Conservation (phyloP, 805 yeast genomes). For the Maudiozyma barnettii region DNA sequence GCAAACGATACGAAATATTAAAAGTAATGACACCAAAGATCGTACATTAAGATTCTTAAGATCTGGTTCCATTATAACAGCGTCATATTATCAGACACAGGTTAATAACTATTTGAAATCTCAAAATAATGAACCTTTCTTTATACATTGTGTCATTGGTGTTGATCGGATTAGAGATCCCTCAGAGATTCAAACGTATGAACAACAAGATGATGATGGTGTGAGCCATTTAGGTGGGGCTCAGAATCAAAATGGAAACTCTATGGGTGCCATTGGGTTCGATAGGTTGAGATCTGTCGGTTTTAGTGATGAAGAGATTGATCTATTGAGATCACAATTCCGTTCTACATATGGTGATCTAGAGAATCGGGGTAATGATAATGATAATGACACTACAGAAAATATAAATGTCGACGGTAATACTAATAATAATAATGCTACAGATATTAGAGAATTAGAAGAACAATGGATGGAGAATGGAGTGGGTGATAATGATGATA, state of each 20-base stretch:
- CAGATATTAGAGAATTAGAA: slow-evolving; percentile 57
- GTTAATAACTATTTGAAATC: not conserved
- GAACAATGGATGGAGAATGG: slow-evolving; percentile 85
- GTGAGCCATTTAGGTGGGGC: not conserved
- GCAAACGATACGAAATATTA: slow-evolving; percentile 19
- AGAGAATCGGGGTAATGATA: slow-evolving; percentile 8
- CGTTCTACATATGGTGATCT: slow-evolving; percentile 51
- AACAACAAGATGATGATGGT: slow-evolving; percentile 38
- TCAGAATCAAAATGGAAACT: slow-evolving; percentile 17
- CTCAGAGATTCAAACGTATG: slow-evolving; percentile 47
- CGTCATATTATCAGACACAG: not conserved
- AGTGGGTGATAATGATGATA: slow-evolving; percentile 42
- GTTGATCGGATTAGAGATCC: slow-evolving; percentile 32
- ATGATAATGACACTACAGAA: slow-evolving; percentile 8
- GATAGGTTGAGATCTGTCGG: slow-evolving; percentile 80
- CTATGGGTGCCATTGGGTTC: slow-evolving; percentile 64
- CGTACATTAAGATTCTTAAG: slow-evolving; percentile 23
- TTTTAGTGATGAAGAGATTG: slow-evolving; percentile 67
- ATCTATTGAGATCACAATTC: slow-evolving; percentile 65
- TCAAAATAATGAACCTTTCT: slow-evolving; percentile 32
- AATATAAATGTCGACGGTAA: slow-evolving; percentile 12
- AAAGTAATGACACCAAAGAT: slow-evolving; percentile 11
- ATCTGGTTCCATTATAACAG: slow-evolving; percentile 20
- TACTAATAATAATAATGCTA: not conserved
- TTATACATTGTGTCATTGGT: slow-evolving; percentile 74